A percentile compares a stretch with the other conserved stretches of the same genome.
Conservation (phyloP, 140 eudicot species). For the Cichorium intybus region DNA sequence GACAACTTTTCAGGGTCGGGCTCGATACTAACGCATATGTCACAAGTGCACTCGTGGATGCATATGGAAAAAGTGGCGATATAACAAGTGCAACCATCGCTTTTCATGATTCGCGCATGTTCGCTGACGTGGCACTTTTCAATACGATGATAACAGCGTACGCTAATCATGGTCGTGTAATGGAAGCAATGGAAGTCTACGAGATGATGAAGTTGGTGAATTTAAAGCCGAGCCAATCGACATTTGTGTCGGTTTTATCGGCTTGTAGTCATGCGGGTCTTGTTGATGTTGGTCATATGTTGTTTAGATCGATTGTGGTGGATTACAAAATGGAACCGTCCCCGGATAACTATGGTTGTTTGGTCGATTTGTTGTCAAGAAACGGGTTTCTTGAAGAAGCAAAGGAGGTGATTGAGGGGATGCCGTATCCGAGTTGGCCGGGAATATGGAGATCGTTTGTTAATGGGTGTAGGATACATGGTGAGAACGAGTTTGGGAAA, state of each 20-base stretch:
- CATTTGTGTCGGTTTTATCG: conserved; percentile 40
- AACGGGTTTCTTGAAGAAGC: conserved; percentile 38
- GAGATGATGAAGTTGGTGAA: conserved; percentile 29
- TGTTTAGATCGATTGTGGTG: conserved; percentile 34
- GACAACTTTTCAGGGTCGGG: conserved; percentile 16
- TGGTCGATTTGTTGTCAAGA: conserved; percentile 45
- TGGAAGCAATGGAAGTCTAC: conserved; percentile 38
- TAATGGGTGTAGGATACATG: conserved; percentile 44
- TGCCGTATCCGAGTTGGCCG: conserved; percentile 40
- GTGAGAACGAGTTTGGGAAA: conserved; percentile 29
- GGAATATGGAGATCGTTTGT: conserved; percentile 48
- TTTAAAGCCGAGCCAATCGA: conserved; percentile 43
- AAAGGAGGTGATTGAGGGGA: conserved; percentile 16
- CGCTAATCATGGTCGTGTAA: conserved; percentile 34
- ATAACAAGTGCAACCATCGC: conserved; percentile 21
- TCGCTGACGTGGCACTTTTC: conserved; percentile 34
- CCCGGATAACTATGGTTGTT: conserved; percentile 36
- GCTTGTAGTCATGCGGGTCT: conserved; percentile 43
- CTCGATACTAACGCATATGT: conserved; percentile 23
- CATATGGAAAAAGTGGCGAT: conserved; percentile 45
- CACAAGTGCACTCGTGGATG: conserved; percentile 36
- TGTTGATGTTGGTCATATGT: conserved; percentile 37
- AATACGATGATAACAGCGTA: conserved; percentile 42
- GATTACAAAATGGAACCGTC: conserved; percentile 39
- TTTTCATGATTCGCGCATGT: conserved; percentile 20